Conservation (phyloP, 495 filamentous ascomycete genomes). For the Penicillium verhagenii region DNA sequence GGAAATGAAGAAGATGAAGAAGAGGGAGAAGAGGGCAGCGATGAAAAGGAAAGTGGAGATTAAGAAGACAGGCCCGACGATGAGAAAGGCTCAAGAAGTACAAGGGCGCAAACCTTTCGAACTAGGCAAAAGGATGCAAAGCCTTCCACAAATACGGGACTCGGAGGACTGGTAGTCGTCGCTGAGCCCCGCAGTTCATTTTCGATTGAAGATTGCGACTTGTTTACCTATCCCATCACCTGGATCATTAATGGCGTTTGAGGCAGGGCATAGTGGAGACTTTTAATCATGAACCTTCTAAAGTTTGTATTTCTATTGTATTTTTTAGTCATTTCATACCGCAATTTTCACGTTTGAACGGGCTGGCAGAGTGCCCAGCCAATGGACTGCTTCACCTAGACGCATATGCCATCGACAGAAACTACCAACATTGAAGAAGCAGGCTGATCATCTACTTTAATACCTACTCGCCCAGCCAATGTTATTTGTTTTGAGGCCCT, state of each 20-base stretch:
- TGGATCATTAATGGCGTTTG: not conserved
- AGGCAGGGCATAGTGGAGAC: not conserved
- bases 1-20: conserved; percentile 41
- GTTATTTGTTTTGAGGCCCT: no score
- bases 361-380: no score
- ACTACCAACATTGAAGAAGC: no score
- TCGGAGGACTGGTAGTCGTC: conserved; percentile 39
- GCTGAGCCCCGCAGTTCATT: conserved; percentile 18
- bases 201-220: conserved; percentile 18
- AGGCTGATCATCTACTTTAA: no score
- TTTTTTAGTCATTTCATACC: not conserved
- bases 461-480: no score
- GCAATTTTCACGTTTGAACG: no score
- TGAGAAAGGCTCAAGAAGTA: conserved; percentile 41
- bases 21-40: conserved; percentile 34
- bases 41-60: conserved; percentile 15
- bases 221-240: conserved; percentile 4
- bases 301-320: no score
- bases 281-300: not conserved
- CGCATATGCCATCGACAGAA: no score
- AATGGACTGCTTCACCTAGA: no score
- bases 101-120: conserved; percentile 38
- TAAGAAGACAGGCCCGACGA: conserved; percentile 39
- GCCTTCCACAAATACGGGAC: conserved; percentile 27
- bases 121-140: conserved; percentile 41